Evolutionary conservation across 192 early-diverging fungal genomes (phyloP).

Genomic region (Chytriomyces confervae): DNA sequence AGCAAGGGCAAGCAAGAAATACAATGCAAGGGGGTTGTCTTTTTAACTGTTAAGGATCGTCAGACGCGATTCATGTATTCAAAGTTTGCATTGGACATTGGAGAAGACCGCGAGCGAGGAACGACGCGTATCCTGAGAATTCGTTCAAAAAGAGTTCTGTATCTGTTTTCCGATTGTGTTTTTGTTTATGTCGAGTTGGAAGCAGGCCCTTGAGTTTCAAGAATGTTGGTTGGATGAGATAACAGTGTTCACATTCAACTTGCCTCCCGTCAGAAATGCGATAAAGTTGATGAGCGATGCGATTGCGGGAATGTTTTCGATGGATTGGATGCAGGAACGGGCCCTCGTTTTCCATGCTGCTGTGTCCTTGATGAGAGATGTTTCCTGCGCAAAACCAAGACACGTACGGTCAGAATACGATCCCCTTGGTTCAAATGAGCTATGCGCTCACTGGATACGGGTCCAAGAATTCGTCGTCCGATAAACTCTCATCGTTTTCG

Average conservation of each 20-base stretch:
- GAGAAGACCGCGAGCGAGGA: not conserved
- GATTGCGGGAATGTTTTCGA: slow-evolving; percentile 4
- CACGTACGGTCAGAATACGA: not conserved
- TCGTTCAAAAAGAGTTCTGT: slow-evolving; percentile 30
- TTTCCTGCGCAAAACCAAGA: not conserved
- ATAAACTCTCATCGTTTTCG: not conserved
- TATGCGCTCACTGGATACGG: too few species aligned
- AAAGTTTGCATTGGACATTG: slow-evolving; percentile 16
- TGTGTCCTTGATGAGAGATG: not conserved
- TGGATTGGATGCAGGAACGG: not conserved
- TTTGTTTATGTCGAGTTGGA: not conserved
- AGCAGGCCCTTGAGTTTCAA: too few species aligned
- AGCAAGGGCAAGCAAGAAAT: too few species aligned
- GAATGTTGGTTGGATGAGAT: too few species aligned
- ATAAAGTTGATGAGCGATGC: slow-evolving; percentile 19
- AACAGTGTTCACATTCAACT: too few species aligned
- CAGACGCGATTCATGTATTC: slow-evolving; percentile 33
- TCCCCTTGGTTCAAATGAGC: too few species aligned
- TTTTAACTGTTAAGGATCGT: slow-evolving; percentile 3
- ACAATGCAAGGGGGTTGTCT: too few species aligned
- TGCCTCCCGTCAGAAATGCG: slow-evolving; percentile 6
- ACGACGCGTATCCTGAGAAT: slow-evolving; percentile 3
- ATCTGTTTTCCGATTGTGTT: not conserved
- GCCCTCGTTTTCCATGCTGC: not conserved
- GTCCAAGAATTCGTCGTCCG: not conserved